Base-by-base conservation (phyloP, 768 basidiomycete genomes). In the Podaxis sp. region DNA sequence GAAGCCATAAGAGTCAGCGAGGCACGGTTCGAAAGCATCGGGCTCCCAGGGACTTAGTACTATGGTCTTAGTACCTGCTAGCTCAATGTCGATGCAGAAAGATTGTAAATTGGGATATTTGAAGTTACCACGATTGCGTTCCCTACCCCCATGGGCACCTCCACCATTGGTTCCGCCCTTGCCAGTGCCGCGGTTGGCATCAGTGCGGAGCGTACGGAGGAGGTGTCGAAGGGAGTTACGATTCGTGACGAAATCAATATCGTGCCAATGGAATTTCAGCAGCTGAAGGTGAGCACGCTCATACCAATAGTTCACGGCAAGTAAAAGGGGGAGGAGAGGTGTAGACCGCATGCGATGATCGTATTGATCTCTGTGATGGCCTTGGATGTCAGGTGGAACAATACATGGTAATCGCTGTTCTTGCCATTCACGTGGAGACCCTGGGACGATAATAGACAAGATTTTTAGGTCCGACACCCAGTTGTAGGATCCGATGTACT, bases 51-150 rank as follows among this genome's bases (percentile, higher is more conserved):
- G 72, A 54, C 79, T 82, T 54, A 89, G 69, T 32, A 89, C 64
- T 13, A 86, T 73, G 0, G 88, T 88, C 48, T 70, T 71, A 32
- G 67, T 64, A 0, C 86, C 85, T 0, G 74, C 76, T 14, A 87
- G 70, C 65, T 90, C 81, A 2, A 82, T 63, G 55, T 90, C 87
- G 63, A 90, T 87, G 23, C 88, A 72, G 63, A 89, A 90, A 10
- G 56, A 35, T 16, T 57, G 21, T 5, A 36, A 50, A 16, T 57
- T 36, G 5, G 47, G 46, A 16, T 50, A 18, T 7, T 35, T 36
- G 47, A 50, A 57, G 28, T 36, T 48, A 25, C 47, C 56, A 48
- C 56, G 56, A 50, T 25, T 35, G 47, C 50, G 38, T 46, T 32
- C 25, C 6, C 27, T 57, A 47, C 42, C 55, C 32, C 46, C 40